Conservation (phyloP, 768 basidiomycete species). For the Royoungia palumana region DNA sequence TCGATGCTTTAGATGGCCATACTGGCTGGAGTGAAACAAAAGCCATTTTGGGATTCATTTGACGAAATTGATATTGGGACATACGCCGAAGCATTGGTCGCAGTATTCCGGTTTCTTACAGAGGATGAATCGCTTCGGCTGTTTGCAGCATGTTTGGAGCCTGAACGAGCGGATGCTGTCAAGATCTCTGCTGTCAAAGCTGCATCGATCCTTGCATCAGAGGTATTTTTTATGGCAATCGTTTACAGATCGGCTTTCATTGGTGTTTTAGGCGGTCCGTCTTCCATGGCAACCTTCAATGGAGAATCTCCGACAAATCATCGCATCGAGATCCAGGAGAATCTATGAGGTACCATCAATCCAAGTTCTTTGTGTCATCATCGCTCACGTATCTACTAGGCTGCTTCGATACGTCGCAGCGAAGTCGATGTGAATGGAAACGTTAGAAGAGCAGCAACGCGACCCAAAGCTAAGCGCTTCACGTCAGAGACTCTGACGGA, state of each 20-base stretch:
- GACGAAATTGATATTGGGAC: conserved; percentile 77
- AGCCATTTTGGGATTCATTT: conserved; percentile 66
- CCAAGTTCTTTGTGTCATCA: conserved; percentile 1
- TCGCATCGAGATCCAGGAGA: conserved; percentile 48
- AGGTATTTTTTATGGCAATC: conserved; percentile 42
- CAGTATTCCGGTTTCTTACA: conserved; percentile 67
- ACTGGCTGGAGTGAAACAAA: conserved; percentile 35
- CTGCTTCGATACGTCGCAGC: conserved; percentile 48
- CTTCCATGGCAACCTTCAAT: conserved; percentile 57
- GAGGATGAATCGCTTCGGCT: conserved; percentile 57
- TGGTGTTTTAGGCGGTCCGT: conserved; percentile 41
- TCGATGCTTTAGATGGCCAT: conserved; percentile 19
- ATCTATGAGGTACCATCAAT: conserved; percentile 51
- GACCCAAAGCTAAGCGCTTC: conserved; percentile 61
- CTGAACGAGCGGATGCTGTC: conserved; percentile 76
- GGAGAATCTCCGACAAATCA: conserved; percentile 41
- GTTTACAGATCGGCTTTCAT: conserved; percentile 7
- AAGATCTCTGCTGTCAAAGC: conserved; percentile 78
- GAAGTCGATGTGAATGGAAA: conserved; percentile 61
- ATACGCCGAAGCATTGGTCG: conserved; percentile 70
- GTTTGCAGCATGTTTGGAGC: conserved; percentile 64
- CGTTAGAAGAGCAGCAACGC: conserved; percentile 47
- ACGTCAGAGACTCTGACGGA: conserved; percentile 60
- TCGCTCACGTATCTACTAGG: conserved; percentile 34
- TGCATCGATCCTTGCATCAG: conserved; percentile 60